Conservation (phyloP, 1,284 basidiomycete species). For the Amylostereum chailletii region DNA sequence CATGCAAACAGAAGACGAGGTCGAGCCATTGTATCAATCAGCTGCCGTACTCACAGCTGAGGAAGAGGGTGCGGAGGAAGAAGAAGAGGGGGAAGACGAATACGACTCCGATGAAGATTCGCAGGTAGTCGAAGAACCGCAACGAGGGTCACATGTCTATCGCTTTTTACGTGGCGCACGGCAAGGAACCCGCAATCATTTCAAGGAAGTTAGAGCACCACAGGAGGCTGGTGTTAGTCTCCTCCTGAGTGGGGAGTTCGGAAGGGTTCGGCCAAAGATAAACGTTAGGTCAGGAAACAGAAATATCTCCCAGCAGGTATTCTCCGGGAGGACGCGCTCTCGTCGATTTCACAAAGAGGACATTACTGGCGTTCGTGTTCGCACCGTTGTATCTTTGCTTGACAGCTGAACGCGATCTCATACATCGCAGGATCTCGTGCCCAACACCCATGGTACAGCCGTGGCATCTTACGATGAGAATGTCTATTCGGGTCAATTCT, state of each 20-base stretch:
- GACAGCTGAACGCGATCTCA: neutral
- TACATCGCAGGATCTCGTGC: slow-evolving; percentile 55
- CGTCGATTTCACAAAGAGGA: slow-evolving; percentile 43
- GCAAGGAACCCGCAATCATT: slow-evolving; percentile 25
- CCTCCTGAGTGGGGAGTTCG: slow-evolving; percentile 81
- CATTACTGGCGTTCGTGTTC: slow-evolving; percentile 34
- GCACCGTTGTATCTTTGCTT: neutral
- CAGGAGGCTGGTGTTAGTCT: slow-evolving; percentile 65
- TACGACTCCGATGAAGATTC: slow-evolving; percentile 10
- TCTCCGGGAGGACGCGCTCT: slow-evolving; percentile 29
- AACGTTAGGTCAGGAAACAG: slow-evolving; percentile 22
- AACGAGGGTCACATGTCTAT: slow-evolving; percentile 25
- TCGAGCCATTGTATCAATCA: no score
- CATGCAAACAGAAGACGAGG: no score
- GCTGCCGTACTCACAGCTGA: neutral
- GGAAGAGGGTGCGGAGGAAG: slow-evolving; percentile 19
- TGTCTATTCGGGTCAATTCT: slow-evolving; percentile 92
- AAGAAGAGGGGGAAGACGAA: slow-evolving; percentile 17
- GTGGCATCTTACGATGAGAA: slow-evolving; percentile 78
- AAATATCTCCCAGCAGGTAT: slow-evolving; percentile 42
- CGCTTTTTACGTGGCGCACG: neutral
- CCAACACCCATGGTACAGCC: slow-evolving; percentile 81
- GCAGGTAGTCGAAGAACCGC: slow-evolving; percentile 16
- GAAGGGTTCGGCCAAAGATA: slow-evolving; percentile 48
- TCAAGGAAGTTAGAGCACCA: slow-evolving; percentile 49